These are phyloP conservation scores for Colletotrichum tofieldiae DNA, from an alignment of 2,329 filamentous ascomycete genomes.

Conservation along the genomic window DNA sequence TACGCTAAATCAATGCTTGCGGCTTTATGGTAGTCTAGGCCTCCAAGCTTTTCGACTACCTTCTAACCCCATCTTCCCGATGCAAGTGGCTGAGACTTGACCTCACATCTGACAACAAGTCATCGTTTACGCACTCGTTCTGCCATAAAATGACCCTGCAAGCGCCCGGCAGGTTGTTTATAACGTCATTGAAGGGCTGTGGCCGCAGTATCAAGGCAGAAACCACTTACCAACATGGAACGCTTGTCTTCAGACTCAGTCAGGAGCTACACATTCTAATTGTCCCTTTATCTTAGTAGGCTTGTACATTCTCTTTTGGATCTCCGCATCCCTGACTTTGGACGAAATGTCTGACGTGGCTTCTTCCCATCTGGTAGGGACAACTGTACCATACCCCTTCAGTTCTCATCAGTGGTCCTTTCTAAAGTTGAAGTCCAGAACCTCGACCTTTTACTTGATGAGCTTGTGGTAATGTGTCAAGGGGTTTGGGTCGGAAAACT, in stretches of 20 bases:
- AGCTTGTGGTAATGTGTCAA: not conserved
- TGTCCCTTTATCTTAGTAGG: not conserved
- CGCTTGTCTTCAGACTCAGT: not conserved
- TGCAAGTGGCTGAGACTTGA: not conserved
- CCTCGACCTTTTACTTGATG: not conserved
- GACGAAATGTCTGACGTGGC: not conserved
- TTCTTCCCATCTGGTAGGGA: not conserved
- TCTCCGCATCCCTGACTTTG: not conserved
- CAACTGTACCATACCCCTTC: not conserved
- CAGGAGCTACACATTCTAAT: not conserved
- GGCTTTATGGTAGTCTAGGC: not conserved
- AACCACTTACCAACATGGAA: not conserved
- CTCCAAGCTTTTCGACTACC: not conserved
- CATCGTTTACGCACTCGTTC: not conserved
- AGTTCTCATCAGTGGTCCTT: not conserved
- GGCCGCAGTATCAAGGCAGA: not conserved
- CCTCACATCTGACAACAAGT: not conserved
- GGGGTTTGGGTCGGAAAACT: not conserved
- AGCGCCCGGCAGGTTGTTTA: not conserved
- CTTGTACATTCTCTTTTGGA: not conserved
- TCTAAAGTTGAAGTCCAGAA: fast-evolving
- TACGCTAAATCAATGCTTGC: not conserved
- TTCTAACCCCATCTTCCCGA: not conserved
- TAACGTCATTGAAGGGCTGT: not conserved
- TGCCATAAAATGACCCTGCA: not conserved